Evolutionary conservation across 495 filamentous ascomycete species (phyloP).

Genomic region (Choiromyces venosus): DNA sequence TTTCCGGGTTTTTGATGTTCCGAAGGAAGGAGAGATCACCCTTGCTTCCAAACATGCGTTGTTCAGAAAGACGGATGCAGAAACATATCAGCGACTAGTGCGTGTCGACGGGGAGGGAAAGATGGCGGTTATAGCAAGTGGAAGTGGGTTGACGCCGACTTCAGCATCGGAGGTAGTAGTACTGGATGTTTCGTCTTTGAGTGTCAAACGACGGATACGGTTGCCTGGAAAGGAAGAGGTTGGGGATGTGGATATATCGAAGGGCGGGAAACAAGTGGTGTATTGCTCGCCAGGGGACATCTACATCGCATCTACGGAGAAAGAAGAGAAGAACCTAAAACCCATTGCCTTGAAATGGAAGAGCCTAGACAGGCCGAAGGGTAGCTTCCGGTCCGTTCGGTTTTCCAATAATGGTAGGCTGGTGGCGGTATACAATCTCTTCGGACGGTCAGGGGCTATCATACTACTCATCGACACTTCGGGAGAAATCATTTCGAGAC

Average conservation of each 20-base stretch:
- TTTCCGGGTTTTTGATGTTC: conserved; percentile 63
- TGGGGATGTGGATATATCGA: conserved; percentile 56
- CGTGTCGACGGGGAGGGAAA: conserved; percentile 55
- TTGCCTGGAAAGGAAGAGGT: conserved; percentile 58
- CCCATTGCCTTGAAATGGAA: conserved; percentile 27
- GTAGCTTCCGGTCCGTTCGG: conserved; percentile 61
- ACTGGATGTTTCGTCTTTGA: conserved; percentile 63
- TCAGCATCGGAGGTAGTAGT: conserved; percentile 69
- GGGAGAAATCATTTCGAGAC: conserved; percentile 50
- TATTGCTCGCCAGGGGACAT: conserved; percentile 80
- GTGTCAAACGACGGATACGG: conserved; percentile 63
- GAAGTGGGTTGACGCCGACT: conserved; percentile 40
- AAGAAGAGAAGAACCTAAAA: not conserved
- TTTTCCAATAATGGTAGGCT: conserved; percentile 59
- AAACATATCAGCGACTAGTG: conserved; percentile 45
- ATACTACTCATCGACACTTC: conserved; percentile 57
- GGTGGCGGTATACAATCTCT: conserved; percentile 51
- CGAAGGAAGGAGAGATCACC: conserved; percentile 23
- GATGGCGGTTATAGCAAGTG: conserved; percentile 44
- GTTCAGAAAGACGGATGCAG: conserved; percentile 26
- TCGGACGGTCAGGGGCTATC: conserved; percentile 58
- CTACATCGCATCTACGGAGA: conserved; percentile 39
- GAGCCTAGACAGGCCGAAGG: conserved; percentile 40
- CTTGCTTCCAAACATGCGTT: conserved; percentile 25
- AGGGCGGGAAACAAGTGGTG: conserved; percentile 56